These are phyloP conservation scores for Magnaporthiopsis poae DNA, from an alignment of 2,329 filamentous ascomycete species.

Conservation along the genomic window DNA sequence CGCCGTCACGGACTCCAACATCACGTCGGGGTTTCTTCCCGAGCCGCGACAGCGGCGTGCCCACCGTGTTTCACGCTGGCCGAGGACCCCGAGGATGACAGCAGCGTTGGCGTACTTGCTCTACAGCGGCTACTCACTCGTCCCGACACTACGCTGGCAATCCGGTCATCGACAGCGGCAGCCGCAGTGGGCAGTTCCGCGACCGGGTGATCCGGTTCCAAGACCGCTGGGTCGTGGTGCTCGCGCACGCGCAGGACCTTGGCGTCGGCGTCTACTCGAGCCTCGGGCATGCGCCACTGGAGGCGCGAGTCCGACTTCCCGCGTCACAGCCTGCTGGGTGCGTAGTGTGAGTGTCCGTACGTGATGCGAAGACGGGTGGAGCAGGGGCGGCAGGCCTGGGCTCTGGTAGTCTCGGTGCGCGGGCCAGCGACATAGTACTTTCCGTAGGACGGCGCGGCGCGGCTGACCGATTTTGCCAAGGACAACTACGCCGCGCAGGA, in stretches of 20 bases:
- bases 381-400: constrained; percentile 19
- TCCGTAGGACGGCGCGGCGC: constrained; percentile 31
- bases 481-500: constrained; percentile 50
- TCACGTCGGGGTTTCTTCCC: constrained; percentile 59
- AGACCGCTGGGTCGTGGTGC: constrained; percentile 46
- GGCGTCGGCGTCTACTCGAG: constrained; percentile 53
- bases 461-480: constrained; percentile 37
- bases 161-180: constrained; percentile 47
- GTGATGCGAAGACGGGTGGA: constrained; percentile 44
- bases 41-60: constrained; percentile 34
- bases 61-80: constrained; percentile 44
- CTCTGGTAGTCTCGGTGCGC: constrained; percentile 44
- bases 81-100: constrained; percentile 21
- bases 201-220: constrained; percentile 52
- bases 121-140: constrained; percentile 46
- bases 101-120: constrained; percentile 47
- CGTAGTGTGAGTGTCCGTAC: constrained; percentile 56
- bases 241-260: constrained; percentile 46
- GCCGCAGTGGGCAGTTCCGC: constrained; percentile 47
- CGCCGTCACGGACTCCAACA: constrained; percentile 50
- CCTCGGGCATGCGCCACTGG: constrained; percentile 47
- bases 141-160: constrained; percentile 51
- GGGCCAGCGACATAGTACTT: constrained; percentile 48
- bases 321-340: constrained; percentile 38
- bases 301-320: constrained; percentile 49